A percentile compares a stretch with the other conserved stretches of the same genome.
These are phyloP conservation scores for Talaromyces sp. DNA, from an alignment of 2,329 filamentous ascomycete species.

Conservation along the genomic window DNA sequence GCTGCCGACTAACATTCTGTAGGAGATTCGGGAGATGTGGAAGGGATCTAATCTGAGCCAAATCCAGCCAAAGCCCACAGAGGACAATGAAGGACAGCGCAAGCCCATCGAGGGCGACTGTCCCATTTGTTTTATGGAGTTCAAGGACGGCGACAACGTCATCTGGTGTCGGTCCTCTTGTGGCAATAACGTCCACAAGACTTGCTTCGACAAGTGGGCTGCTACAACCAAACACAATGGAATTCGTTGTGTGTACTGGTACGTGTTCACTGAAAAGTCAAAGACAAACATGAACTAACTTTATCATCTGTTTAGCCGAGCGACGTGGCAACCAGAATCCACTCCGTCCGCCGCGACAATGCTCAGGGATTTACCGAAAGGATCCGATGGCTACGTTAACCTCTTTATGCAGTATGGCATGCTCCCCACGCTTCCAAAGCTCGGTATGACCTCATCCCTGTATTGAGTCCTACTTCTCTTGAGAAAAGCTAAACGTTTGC, in stretches of 20 bases:
- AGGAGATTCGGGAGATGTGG: conserved; percentile 62
- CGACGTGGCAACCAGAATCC: conserved; percentile 48
- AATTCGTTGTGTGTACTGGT: conserved; percentile 52
- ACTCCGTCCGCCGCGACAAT: no score
- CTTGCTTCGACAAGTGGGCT: conserved; percentile 60
- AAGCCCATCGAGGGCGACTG: conserved; percentile 65
- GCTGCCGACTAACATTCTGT: not conserved
- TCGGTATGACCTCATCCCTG: conserved; percentile 34
- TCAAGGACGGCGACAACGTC: conserved; percentile 50
- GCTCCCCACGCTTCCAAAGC: conserved; percentile 36
- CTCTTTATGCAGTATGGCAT: conserved; percentile 47
- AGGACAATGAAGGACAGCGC: conserved; percentile 51
- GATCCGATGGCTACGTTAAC: conserved; percentile 53
- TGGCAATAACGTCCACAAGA: conserved; percentile 64
- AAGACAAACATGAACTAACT: not conserved
- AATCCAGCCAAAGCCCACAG: conserved; percentile 35
- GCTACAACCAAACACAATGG: conserved; percentile 34
- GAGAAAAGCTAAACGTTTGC: no score
- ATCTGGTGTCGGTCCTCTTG: conserved; percentile 64
- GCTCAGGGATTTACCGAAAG: no score
- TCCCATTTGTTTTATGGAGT: conserved; percentile 64
- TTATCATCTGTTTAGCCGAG: conserved; percentile 35
- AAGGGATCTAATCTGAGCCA: conserved; percentile 55
- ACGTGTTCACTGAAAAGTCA: conserved; percentile 12
- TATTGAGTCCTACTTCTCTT: conserved; percentile 6